Percentiles rank a stretch among this genome's conserved stretches.
These are phyloP conservation scores for Echium plantagineum DNA, from an alignment of 257 asterid species.

Conservation along the genomic window DNA sequence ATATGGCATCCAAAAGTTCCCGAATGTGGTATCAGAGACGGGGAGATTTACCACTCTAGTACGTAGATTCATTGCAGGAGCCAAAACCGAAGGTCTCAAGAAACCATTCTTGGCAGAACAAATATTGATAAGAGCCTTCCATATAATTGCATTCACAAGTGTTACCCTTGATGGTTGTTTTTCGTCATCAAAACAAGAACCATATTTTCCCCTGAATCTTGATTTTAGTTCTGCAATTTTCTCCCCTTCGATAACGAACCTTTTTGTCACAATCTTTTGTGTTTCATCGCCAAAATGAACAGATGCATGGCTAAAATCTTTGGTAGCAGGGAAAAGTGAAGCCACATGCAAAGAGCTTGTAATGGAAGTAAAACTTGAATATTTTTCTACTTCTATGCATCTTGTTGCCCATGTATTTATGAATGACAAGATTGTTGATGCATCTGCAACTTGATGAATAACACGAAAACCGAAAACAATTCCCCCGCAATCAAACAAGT, in stretches of 20 bases:
- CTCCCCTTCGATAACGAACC: not conserved
- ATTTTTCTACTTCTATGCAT: not conserved
- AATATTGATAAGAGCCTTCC: conserved; percentile 15
- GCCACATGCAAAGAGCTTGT: not conserved
- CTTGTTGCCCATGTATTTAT: conserved; percentile 14
- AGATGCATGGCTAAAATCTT: not conserved
- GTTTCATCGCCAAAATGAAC: not conserved
- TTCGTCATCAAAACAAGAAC: not conserved
- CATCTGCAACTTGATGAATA: conserved; percentile 7
- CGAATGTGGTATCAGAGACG: conserved; percentile 7
- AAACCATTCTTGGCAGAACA: conserved; percentile 6
- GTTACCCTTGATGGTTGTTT: conserved; percentile 11
- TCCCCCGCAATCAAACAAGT: conserved; percentile 14
- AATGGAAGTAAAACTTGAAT: not conserved
- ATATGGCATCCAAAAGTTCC: conserved; percentile 10
- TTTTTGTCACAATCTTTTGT: not conserved
- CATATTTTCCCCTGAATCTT: conserved; percentile 3
- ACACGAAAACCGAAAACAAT: not conserved
- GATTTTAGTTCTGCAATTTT: conserved; percentile 4
- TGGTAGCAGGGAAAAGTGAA: conserved; percentile 9
- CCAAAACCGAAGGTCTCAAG: conserved; percentile 6
- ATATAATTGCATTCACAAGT: conserved; percentile 12
- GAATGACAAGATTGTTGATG: not conserved
- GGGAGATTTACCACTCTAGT: conserved; percentile 1
- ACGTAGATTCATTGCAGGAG: conserved; percentile 6